Base-by-base conservation (phyloP, 2,329 filamentous ascomycete species). In the Xenosphaeropsis pyriputrescens region DNA sequence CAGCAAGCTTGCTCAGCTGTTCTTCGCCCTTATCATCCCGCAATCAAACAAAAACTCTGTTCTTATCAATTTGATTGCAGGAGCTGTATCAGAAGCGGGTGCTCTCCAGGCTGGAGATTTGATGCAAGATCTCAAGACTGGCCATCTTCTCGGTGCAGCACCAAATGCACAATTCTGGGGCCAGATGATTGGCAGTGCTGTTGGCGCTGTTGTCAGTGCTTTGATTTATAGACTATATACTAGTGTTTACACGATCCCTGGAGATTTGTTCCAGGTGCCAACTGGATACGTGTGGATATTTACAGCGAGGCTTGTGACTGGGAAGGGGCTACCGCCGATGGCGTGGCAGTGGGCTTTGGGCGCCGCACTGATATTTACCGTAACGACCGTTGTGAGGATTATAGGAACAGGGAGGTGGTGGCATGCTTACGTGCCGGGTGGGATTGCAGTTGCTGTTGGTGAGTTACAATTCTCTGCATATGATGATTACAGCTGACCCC, bases 271-370 rank as follows among this genome's bases (percentile, higher is more conserved):
- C 56, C 82, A 94, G 53, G 86, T 94, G 1, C 91, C 91, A 0
- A 96, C 91, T 0, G 89, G 79, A 1, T 95, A 89, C 55, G 88
- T 98, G 5, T 98, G 91, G 91, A 83, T 98, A 38, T 95, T 95
- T 57, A 98, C 91, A 0, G 89, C 91, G 2, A 70, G 91, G 13
- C 68, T 98, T 2, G 88, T 98, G 8, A 96, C 88, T 0, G 91
- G 91, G 2, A 72, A 91, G 46, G 91, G 91, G 0, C 57, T 98
- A 32, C 91, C 91, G 1, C 66, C 73, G 1, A 86, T 86, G 76
- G 88, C 85, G 0, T 75, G 73, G 51, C 76, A 88, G 50, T 93
- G 82, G 64, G 83, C 89, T 1, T 59, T 77, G 1, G 78, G 75
- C 0, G 79, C 81, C n/a, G 88, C 79, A 0, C 53, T 71, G 2